Base-by-base conservation (phyloP, 768 basidiomycete species). In the Termitomyces sp. region DNA sequence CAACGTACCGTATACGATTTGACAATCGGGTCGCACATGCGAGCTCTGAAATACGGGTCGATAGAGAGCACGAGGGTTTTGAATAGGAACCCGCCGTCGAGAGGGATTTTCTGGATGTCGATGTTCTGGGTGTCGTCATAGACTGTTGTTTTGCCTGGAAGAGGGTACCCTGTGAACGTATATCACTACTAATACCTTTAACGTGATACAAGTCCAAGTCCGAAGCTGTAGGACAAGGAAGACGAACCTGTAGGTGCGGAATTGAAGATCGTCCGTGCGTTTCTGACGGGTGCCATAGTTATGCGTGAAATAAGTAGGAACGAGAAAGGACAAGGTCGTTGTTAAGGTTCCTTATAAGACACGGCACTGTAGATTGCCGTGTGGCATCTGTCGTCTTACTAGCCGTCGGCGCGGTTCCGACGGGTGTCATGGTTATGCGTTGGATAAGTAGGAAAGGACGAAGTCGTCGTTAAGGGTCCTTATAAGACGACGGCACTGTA, bases 31-130 rank as follows among this genome's bases (percentile, higher is more conserved):
- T 55, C 59, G 8, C 73, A 65, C 81, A 84, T 80, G 34, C 66
- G 65, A 54, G 67, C 68, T 22, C 76, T 60, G 68, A 79, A 61
- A 64, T 78, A 78, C 1, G 78, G 76, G 57, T 80, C 79, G 41
- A 79, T 63, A 0, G 77, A 77, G 6, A 81, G 64, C 1, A 73
- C 74, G 16, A 86, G 73, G 0, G 75, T 75, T 67, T 85, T 86
- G 62, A 83, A 46, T 6, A 86, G 64, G 56, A 82, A 64, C 0
- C 80, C 79, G 0, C 80, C 79, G 22, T 81, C 67, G 44, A 83
- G 66, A 2, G 75, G 66, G 0, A 74, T 75, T 30, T 64, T 76
- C 18, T 82, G 79, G 20, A 78, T 63, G 61, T 86, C 84, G 63
- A 86, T 84, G 0, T 70, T 76, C 55, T 76, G 65, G 0, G 70